These are phyloP conservation scores for Aspergillus kassunensis DNA, from an alignment of 495 filamentous ascomycete genomes.

Conservation along the genomic window DNA sequence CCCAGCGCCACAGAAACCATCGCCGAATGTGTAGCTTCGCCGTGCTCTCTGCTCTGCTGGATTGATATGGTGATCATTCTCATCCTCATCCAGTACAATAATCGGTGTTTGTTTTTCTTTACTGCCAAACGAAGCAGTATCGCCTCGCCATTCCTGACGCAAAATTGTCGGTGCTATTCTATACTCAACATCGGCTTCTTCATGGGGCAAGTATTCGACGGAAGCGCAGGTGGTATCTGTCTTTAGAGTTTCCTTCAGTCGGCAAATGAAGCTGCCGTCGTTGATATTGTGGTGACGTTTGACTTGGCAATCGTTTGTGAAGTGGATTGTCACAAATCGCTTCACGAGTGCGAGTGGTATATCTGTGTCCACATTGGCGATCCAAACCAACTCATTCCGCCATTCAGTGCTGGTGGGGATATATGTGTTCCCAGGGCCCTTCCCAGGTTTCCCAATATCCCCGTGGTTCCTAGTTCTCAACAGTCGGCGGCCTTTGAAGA, in stretches of 20 bases:
- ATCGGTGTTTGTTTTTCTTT: background rate
- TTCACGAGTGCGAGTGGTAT: constrained; percentile 22
- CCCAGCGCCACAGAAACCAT: constrained; percentile 74
- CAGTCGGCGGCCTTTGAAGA: constrained; percentile 20
- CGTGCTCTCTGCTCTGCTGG: constrained; percentile 8
- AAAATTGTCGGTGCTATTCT: constrained; percentile 11
- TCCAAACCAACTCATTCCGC: constrained; percentile 26
- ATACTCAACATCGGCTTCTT: constrained; percentile 23
- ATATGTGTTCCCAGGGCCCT: constrained; percentile 12
- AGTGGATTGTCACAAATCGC: constrained; percentile 21
- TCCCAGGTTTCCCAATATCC: too few relatives aligned
- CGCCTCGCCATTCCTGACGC: constrained; percentile 30
- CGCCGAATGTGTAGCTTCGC: constrained; percentile 58
- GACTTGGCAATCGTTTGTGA: constrained; percentile 30
- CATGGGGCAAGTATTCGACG: constrained; percentile 26
- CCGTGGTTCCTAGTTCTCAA: constrained; percentile 9
- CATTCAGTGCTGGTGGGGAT: constrained; percentile 23
- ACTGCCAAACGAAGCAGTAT: constrained; percentile 28
- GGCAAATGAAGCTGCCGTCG: constrained; percentile 24
- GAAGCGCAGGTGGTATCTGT: constrained; percentile 16
- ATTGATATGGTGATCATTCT: constrained; percentile 12
- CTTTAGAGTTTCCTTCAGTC: constrained; percentile 22
- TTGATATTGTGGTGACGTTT: background rate
- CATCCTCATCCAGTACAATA: constrained; percentile 16
- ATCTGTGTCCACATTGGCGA: constrained; percentile 13